Conservation (phyloP, 208 protist species). For the Acanthamoeba polyphaga region DNA sequence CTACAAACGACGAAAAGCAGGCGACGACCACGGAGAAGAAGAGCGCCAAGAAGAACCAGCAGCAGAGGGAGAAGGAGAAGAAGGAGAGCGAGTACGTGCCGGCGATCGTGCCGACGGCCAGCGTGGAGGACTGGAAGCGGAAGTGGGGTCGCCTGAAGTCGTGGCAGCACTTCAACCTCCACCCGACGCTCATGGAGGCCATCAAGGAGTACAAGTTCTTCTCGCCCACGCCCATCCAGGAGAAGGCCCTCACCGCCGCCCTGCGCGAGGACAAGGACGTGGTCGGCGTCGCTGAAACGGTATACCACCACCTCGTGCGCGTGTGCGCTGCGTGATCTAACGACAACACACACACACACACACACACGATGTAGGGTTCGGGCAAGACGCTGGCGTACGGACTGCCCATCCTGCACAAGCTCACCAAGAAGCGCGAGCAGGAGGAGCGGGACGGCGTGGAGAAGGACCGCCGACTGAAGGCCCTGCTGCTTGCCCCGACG, state of each 20-base stretch:
- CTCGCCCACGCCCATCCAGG: conserved; percentile 59
- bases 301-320: neutral
- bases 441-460: neutral
- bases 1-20: neutral
- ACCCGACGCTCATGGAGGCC: conserved; percentile 39
- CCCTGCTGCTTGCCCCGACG: conserved; percentile 86
- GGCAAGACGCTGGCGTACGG: conserved; percentile 90
- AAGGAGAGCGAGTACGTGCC: neutral
- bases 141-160: conserved; percentile 61
- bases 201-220: conserved; percentile 33
- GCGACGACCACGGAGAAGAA: neutral
- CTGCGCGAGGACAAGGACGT: conserved; percentile 63
- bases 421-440: conserved; percentile 80
- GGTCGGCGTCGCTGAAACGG: conserved; percentile 29
- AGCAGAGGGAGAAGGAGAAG: neutral
- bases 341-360: neutral
- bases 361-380: conserved; percentile 79
- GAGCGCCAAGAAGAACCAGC: conserved; percentile 26
- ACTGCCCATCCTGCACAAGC: conserved; percentile 91
- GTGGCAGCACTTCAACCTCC: conserved; percentile 13
- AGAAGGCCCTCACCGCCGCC: neutral
- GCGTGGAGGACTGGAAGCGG: conserved; percentile 53
- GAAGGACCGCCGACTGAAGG: neutral
- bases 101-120: conserved; percentile 23
- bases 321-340: no score